Evolutionary conservation across 805 yeast species (phyloP).

Genomic region (Saccharomycopsis sp.): DNA sequence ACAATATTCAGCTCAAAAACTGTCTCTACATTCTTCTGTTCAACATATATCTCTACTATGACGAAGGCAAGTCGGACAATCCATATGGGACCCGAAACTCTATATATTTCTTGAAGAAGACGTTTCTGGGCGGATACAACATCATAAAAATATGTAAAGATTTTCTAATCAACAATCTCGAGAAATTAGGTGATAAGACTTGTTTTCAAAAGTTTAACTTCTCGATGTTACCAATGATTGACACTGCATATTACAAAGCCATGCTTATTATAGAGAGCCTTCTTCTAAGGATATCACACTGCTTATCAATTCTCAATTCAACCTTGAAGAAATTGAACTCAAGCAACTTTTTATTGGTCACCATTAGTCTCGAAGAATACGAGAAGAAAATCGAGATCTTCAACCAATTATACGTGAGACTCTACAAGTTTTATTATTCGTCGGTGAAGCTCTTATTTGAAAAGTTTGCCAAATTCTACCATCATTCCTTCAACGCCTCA

Average conservation of each 20-base stretch:
- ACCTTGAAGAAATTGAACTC: conserved; percentile 4
- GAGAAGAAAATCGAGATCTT: conserved; percentile 8
- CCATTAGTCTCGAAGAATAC: conserved; percentile 12
- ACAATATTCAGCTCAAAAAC: background rate
- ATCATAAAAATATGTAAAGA: conserved; percentile 12
- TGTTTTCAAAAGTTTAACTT: conserved; percentile 17
- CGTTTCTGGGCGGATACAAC: conserved; percentile 4
- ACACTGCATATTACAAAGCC: conserved; percentile 12
- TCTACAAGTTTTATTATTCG: conserved; percentile 8
- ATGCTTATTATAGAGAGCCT: conserved; percentile 6
- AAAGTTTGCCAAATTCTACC: conserved; percentile 16
- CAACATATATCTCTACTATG: conserved; percentile 10
- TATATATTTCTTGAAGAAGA: conserved; percentile 9
- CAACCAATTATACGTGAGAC: conserved; percentile 8
- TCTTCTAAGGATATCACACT: conserved; percentile 10
- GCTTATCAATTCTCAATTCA: conserved; percentile 8
- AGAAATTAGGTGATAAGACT: conserved; percentile 7
- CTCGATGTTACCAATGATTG: conserved; percentile 14
- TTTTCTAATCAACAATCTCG: conserved; percentile 9
- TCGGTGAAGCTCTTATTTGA: conserved; percentile 13
- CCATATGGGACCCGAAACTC: conserved; percentile 9
- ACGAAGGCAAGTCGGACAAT: conserved; percentile 1
- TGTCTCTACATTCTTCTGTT: conserved; percentile 9
- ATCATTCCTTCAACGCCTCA: conserved; percentile 13
- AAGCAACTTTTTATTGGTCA: conserved; percentile 7